phyloP scores from a whole-genome alignment of 2,329 filamentous ascomycete genomes.

The Xylariales sp. region DNA sequence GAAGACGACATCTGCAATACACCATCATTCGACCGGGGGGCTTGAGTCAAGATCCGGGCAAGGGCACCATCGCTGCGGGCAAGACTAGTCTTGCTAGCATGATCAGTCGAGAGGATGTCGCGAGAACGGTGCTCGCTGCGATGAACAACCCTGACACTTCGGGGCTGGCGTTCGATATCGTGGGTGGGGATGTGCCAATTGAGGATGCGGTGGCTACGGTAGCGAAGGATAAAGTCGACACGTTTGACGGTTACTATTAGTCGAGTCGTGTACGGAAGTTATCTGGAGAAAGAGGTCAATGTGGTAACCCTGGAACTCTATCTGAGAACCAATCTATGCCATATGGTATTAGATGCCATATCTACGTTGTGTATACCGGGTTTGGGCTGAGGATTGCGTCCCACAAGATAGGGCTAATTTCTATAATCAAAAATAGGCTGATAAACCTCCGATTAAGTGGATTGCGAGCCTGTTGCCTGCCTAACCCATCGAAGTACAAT shows the following conservation, averaged over 20 bases:
- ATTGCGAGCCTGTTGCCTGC: too few relatives aligned
- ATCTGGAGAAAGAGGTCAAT: too few relatives aligned
- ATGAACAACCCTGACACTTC: background rate
- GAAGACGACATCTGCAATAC: conserved; percentile 33
- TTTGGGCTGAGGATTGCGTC: too few relatives aligned
- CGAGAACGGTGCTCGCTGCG: background rate
- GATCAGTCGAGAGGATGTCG: conserved; percentile 19
- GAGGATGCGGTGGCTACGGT: background rate
- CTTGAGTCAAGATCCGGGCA: conserved; percentile 31
- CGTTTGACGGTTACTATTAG: background rate
- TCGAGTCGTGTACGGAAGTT: too few relatives aligned
- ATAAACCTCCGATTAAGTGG: too few relatives aligned
- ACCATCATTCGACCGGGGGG: conserved; percentile 39
- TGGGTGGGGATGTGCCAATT: background rate
- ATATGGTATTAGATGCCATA: too few relatives aligned
- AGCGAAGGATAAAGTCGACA: background rate
- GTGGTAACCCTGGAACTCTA: too few relatives aligned
- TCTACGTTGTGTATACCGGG: too few relatives aligned
- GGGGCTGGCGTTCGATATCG: background rate
- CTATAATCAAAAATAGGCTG: too few relatives aligned
- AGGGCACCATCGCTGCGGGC: conserved; percentile 36
- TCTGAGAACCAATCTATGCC: too few relatives aligned
- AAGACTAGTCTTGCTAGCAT: conserved; percentile 31
- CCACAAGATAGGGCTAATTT: too few relatives aligned
- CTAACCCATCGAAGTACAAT: too few relatives aligned